Conservation (phyloP, 2,329 filamentous ascomycete species). For the Penicillium sp. region DNA sequence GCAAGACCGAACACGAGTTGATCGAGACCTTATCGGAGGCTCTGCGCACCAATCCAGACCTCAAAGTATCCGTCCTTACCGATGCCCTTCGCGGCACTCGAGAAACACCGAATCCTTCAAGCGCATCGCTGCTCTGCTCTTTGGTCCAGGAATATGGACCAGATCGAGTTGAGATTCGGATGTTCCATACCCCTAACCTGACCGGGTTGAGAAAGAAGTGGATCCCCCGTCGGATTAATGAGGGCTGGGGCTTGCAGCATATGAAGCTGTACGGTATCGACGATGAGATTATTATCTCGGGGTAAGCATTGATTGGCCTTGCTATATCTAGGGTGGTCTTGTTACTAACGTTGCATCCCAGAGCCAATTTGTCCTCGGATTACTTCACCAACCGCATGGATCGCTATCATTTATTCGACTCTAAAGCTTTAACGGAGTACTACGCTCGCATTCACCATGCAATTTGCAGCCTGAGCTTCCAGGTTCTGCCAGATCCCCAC, state of each 20-base stretch:
- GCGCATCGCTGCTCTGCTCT: conserved; percentile 79
- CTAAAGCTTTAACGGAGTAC: conserved; percentile 72
- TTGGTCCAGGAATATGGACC: conserved; percentile 79
- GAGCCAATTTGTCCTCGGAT: conserved; percentile 83
- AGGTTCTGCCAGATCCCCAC: conserved; percentile 57
- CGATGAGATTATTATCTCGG: conserved; percentile 90
- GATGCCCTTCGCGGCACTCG: conserved; percentile 87
- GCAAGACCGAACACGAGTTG: conserved; percentile 85
- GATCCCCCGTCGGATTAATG: conserved; percentile 86
- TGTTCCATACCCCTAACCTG: conserved; percentile 97
- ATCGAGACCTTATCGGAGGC: conserved; percentile 73
- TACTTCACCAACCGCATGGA: conserved; percentile 97
- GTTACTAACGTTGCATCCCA: conserved; percentile 26
- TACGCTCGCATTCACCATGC: conserved; percentile 73
- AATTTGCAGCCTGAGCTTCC: conserved; percentile 76
- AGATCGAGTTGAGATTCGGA: conserved; percentile 81
- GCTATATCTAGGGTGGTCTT: neutral
- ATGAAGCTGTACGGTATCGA: conserved; percentile 98
- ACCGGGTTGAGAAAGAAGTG: conserved; percentile 78
- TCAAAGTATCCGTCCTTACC: conserved; percentile 83
- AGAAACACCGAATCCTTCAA: conserved; percentile 79
- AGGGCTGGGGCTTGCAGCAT: conserved; percentile 96
- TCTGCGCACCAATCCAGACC: conserved; percentile 65
- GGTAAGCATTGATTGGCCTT: conserved; percentile 47
- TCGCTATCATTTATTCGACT: conserved; percentile 86